Base-by-base conservation (phyloP, 2,329 filamentous ascomycete genomes). In the Sclerotinia minor region DNA sequence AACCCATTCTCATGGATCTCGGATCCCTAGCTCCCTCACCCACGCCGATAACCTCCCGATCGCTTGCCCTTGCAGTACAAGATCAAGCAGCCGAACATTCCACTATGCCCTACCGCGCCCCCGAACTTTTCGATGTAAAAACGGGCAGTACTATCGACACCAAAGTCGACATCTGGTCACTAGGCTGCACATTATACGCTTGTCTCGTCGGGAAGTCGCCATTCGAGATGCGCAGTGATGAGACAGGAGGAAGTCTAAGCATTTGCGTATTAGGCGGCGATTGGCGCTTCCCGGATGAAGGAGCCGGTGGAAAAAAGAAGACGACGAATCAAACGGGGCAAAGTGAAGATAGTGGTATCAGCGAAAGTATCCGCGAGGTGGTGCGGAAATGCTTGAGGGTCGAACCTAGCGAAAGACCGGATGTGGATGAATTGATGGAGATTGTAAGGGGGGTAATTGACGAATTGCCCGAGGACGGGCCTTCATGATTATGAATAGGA, bases 41-140 rank as follows among this genome's bases (percentile, higher is more conserved):
- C 1, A 92, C 92, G 68, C 87, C 92, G 35, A 94, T 98, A 73
- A 96, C 94, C 5, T 95, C 92, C 24, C 89, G 94, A 70, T 96
- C 92, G 3, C 85, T 96, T 66, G 95, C 95, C 55, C 87, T 99
- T 59, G 92, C 94, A 65, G 91, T 96, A 47, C 95, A 98, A 80
- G 95, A 99, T 79, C 91, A 88, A 52, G 95, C 95, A 29, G 95
- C 94, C 66, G 95, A 99, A 79, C 94, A 98, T 83, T 94, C 89
- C 72, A 99, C 95, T 52, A 98, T 99, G 94, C 94, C 95, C 0
- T 99, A 99, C 81, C 92, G 95, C 69, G 95, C 95, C 1, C 95
- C 95, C 0, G 95, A 99, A 80, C 88, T 99, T 69, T 99, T 99
- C 79, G 95, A 99, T 78, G 95, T 98, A 67, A 96, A 96, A 80